phyloP scores from a whole-genome alignment of 2,329 filamentous ascomycete genomes.

The Pseudocercospora cruenta region DNA sequence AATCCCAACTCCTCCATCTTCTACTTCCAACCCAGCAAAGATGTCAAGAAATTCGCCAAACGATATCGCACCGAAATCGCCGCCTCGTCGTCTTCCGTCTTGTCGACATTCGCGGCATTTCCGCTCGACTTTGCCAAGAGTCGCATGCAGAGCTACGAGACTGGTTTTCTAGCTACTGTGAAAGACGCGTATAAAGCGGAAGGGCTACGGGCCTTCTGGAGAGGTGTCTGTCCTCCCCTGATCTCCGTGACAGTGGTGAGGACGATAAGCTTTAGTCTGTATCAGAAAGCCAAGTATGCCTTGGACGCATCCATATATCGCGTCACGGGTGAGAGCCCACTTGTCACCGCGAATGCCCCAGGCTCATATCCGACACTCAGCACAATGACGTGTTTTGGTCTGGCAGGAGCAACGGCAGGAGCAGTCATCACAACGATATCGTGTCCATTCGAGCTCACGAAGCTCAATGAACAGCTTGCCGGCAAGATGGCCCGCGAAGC shows the following conservation, averaged over 20 bases:
- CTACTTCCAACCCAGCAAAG: constrained; percentile 42
- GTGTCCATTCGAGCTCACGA: constrained; percentile 88
- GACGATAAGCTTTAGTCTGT: constrained; percentile 78
- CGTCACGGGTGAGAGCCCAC: constrained; percentile 68
- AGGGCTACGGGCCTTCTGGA: constrained; percentile 55
- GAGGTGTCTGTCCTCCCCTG: constrained; percentile 74
- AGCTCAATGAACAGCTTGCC: constrained; percentile 83
- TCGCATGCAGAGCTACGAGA: constrained; percentile 77
- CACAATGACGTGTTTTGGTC: constrained; percentile 75
- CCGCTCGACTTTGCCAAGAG: constrained; percentile 89
- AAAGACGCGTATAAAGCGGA: constrained; percentile 68
- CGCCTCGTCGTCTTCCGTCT: constrained; percentile 74
- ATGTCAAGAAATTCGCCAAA: constrained; percentile 64
- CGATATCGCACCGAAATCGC: constrained; percentile 80
- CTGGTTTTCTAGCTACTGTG: constrained; percentile 65
- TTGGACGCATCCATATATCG: constrained; percentile 72
- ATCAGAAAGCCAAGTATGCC: constrained; percentile 74
- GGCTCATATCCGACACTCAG: constrained; percentile 73
- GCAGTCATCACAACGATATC: constrained; percentile 79
- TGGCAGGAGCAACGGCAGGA: constrained; percentile 77
- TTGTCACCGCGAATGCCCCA: constrained; percentile 70
- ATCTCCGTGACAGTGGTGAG: constrained; percentile 76
- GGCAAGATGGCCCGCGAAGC: constrained; percentile 66
- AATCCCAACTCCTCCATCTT: constrained; percentile 23
- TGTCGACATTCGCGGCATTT: constrained; percentile 80